Conservation (phyloP, 2,329 filamentous ascomycete species). For the Albifimbria verrucaria region DNA sequence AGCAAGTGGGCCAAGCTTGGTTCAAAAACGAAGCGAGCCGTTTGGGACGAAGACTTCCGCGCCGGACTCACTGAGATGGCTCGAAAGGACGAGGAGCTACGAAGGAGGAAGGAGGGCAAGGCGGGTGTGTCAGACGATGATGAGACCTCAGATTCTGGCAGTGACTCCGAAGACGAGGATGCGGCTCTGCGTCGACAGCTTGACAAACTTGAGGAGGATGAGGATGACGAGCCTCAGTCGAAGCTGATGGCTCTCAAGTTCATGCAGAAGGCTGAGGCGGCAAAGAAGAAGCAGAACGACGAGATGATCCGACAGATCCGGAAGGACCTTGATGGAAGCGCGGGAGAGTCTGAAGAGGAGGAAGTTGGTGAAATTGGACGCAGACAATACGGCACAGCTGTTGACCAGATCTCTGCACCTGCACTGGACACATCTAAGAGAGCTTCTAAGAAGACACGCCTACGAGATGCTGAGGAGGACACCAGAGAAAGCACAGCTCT, state of each 20-base stretch:
- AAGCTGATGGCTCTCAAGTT: slow-evolving; percentile 85
- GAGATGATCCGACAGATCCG: slow-evolving; percentile 68
- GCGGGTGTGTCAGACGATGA: slow-evolving; percentile 43
- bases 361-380: slow-evolving; percentile 63
- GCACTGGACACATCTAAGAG: slow-evolving; percentile 24
- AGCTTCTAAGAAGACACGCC: slow-evolving; percentile 24
- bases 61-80: slow-evolving; percentile 78
- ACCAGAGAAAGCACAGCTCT: slow-evolving; percentile 13
- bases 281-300: slow-evolving; percentile 76
- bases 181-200: slow-evolving; percentile 47
- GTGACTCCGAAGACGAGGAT: slow-evolving; percentile 56
- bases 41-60: slow-evolving; percentile 86
- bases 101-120: slow-evolving; percentile 74
- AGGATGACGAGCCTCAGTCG: slow-evolving; percentile 54
- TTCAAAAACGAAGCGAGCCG: slow-evolving; percentile 72
- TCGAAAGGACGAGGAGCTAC: slow-evolving; percentile 75
- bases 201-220: slow-evolving; percentile 39
- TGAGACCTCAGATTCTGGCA: slow-evolving; percentile 45
- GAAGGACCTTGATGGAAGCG: slow-evolving; percentile 65
- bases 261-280: slow-evolving; percentile 85
- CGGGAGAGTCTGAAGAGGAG: slow-evolving; percentile 48
- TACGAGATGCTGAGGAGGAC: slow-evolving; percentile 25
- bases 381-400: slow-evolving; percentile 59
- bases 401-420: slow-evolving; percentile 26
- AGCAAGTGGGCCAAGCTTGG: slow-evolving; percentile 90